These are phyloP conservation scores for Coemansia sp. DNA, from an alignment of 192 early-diverging fungal genomes.

Conservation along the genomic window DNA sequence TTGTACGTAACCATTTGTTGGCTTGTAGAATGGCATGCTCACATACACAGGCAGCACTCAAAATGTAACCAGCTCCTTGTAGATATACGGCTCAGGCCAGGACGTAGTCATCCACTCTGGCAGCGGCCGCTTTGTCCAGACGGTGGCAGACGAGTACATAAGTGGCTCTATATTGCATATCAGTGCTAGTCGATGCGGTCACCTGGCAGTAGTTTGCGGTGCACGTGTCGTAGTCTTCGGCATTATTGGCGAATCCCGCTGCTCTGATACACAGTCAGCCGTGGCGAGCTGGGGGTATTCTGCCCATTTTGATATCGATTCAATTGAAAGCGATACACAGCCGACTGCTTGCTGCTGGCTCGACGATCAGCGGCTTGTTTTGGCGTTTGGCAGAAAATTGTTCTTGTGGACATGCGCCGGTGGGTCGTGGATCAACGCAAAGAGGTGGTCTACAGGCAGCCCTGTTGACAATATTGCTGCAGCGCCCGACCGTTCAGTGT, in stretches of 20 bases:
- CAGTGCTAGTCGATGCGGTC: conserved; percentile 9
- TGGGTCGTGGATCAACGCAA: conserved; percentile 8
- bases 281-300: conserved; percentile 15
- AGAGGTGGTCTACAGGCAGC: conserved; percentile 8
- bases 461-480: conserved; percentile 14
- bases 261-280: background rate
- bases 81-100: conserved; percentile 46
- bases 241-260: background rate
- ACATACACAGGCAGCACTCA: background rate
- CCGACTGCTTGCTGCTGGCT: conserved; percentile 24
- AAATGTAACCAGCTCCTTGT: background rate
- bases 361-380: conserved; percentile 3
- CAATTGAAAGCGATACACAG: background rate
- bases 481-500: conserved; percentile 9
- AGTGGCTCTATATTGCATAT: conserved; percentile 12
- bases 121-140: conserved; percentile 23
- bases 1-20: conserved; percentile 28
- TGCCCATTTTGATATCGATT: conserved; percentile 2
- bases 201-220: conserved; percentile 23
- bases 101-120: conserved; percentile 33
- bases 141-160: conserved; percentile 18
- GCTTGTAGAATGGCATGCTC: background rate
- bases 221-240: conserved; percentile 10
- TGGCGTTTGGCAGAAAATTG: conserved; percentile 9
- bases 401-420: conserved; percentile 14